These are phyloP conservation scores for Cynanchum wilfordii DNA, from an alignment of 257 asterid genomes.

Conservation along the genomic window DNA sequence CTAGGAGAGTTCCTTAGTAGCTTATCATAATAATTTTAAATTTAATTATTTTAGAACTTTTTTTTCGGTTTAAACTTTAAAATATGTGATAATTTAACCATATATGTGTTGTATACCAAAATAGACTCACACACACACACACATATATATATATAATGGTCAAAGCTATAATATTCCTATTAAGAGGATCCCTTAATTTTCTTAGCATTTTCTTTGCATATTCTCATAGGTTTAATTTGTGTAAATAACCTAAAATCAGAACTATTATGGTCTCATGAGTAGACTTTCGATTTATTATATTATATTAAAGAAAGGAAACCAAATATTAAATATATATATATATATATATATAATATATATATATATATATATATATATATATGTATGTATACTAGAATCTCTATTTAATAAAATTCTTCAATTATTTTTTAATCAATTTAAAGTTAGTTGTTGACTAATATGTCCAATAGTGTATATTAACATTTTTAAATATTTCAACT, in stretches of 20 bases:
- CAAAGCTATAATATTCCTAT: neutral
- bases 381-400: neutral
- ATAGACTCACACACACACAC: too few species aligned
- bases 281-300: neutral
- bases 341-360: too few species aligned
- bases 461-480: neutral
- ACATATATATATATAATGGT: neutral
- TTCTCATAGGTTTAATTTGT: neutral
- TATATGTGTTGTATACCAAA: neutral
- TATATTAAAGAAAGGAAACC: conserved; percentile 12
- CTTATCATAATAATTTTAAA: too few species aligned
- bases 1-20: too few species aligned
- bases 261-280: neutral
- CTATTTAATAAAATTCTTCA: neutral
- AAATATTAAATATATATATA: too few species aligned
- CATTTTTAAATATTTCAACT: neutral
- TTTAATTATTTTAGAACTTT: too few species aligned
- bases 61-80: too few species aligned
- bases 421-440: neutral
- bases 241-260: neutral
- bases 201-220: conserved; percentile 16
- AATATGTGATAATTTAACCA: too few species aligned
- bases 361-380: too few species aligned
- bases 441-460: neutral
- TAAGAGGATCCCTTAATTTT: conserved; percentile 8